Evolutionary conservation across 2,329 filamentous ascomycete genomes (phyloP).

Genomic region (Alternaria sp.): DNA sequence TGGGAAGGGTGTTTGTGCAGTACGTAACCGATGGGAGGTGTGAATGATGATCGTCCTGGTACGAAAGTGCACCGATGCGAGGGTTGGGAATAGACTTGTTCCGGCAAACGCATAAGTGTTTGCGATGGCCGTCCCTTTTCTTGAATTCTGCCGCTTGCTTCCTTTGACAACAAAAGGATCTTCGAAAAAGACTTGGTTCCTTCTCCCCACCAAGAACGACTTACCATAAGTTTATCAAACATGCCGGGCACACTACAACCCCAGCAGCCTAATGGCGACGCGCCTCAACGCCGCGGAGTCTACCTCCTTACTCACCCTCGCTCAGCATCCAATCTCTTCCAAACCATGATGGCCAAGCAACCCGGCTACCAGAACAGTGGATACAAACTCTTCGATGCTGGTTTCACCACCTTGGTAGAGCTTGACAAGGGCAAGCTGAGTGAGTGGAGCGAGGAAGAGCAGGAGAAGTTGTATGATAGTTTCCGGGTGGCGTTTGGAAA

Average conservation of each 20-base stretch:
- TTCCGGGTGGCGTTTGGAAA: conserved; percentile 15
- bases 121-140: not conserved
- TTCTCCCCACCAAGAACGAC: not conserved
- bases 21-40: conserved; percentile 1
- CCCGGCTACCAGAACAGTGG: conserved; percentile 22
- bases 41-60: not conserved
- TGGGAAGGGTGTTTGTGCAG: not conserved
- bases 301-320: conserved; percentile 29
- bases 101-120: not conserved
- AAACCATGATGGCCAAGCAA: conserved; percentile 30
- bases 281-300: conserved; percentile 14
- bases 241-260: conserved; percentile 21
- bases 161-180: not conserved
- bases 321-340: conserved; percentile 30
- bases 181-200: not conserved
- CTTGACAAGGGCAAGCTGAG: conserved; percentile 18
- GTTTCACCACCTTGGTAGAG: conserved; percentile 6
- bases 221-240: not conserved
- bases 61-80: not conserved
- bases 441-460: conserved; percentile 17
- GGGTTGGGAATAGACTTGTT: not conserved
- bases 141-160: not conserved
- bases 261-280: not conserved
- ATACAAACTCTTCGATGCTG: conserved; percentile 25
- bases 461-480: conserved; percentile 8